Conservation (phyloP, 1,284 basidiomycete species). For the Rhodotorula glutinis region DNA sequence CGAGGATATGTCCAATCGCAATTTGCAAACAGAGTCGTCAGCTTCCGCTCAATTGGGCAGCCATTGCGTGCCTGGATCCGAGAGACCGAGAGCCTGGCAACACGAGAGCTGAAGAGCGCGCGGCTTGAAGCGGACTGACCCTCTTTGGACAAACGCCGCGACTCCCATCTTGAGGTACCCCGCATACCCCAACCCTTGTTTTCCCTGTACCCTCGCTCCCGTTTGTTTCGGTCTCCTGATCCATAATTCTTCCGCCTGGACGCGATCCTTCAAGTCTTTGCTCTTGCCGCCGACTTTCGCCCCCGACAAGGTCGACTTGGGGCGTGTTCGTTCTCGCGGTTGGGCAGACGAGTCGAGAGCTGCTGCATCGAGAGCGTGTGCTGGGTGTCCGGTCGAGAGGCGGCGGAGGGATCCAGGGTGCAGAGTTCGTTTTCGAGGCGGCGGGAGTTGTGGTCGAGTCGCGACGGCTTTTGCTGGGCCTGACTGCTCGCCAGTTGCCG, state of each 20-base stretch:
- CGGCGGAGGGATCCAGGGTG: constrained; percentile 26
- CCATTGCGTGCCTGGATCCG: too few relatives aligned
- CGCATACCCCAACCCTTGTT: constrained; percentile 30
- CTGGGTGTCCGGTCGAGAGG: constrained; percentile 22
- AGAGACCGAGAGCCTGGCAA: too few relatives aligned
- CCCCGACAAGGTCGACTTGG: constrained; percentile 23
- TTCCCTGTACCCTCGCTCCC: not conserved
- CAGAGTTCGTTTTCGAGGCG: constrained; percentile 18
- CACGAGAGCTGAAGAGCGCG: not conserved
- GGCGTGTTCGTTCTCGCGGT: not conserved
- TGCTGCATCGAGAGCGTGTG: not conserved
- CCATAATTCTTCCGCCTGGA: constrained; percentile 37
- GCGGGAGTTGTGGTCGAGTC: not conserved
- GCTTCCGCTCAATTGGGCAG: too few relatives aligned
- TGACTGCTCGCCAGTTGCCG: too few relatives aligned
- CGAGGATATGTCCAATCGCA: too few relatives aligned
- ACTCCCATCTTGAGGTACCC: constrained; percentile 41
- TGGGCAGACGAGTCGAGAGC: not conserved
- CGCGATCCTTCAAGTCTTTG: constrained; percentile 29
- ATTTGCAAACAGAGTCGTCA: too few relatives aligned
- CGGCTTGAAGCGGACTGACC: constrained; percentile 25
- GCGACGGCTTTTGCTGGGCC: not conserved
- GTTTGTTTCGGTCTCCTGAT: constrained; percentile 17
- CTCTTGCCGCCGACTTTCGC: constrained; percentile 26
- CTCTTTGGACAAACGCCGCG: constrained; percentile 37